Evolutionary conservation across 2,329 filamentous ascomycete species (phyloP).

Genomic region (Sporothrix protearum): DNA sequence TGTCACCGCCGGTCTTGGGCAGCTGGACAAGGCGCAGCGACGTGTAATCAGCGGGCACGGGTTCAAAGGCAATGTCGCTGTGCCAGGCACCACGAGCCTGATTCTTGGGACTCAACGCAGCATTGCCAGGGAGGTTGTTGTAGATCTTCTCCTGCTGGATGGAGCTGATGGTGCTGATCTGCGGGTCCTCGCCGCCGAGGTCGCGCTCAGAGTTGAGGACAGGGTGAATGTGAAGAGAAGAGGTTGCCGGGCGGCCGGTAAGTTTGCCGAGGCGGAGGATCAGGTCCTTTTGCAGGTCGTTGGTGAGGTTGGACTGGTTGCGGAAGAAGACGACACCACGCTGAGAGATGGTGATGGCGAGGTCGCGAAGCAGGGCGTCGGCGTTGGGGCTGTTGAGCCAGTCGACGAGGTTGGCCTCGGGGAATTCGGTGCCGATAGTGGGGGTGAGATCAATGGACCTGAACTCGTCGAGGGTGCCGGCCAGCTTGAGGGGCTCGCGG

Average conservation of each 20-base stretch:
- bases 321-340: constrained; percentile 65
- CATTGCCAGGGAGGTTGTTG: constrained; percentile 22
- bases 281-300: constrained; percentile 59
- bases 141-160: constrained; percentile 44
- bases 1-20: constrained; percentile 35
- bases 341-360: constrained; percentile 63
- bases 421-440: constrained; percentile 59
- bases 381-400: constrained; percentile 58
- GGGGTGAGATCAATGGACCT: constrained; percentile 59
- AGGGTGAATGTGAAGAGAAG: constrained; percentile 59
- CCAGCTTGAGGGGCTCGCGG: constrained; percentile 45
- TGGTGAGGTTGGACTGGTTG: constrained; percentile 53
- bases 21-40: constrained; percentile 44
- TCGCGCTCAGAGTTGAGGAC: constrained; percentile 53
- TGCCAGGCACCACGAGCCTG: constrained; percentile 44
- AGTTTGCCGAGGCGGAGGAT: constrained; percentile 58
- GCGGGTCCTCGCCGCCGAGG: constrained; percentile 48
- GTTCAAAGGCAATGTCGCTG: constrained; percentile 48
- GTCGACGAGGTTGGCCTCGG: constrained; percentile 57
- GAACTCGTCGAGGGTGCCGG: constrained; percentile 50
- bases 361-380: constrained; percentile 60
- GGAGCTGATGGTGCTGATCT: constrained; percentile 60
- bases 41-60: constrained; percentile 51
- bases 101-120: constrained; percentile 31
- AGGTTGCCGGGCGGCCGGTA: constrained; percentile 55